phyloP scores from a whole-genome alignment of 768 basidiomycete species.

The Hygrocybe coccinea region DNA sequence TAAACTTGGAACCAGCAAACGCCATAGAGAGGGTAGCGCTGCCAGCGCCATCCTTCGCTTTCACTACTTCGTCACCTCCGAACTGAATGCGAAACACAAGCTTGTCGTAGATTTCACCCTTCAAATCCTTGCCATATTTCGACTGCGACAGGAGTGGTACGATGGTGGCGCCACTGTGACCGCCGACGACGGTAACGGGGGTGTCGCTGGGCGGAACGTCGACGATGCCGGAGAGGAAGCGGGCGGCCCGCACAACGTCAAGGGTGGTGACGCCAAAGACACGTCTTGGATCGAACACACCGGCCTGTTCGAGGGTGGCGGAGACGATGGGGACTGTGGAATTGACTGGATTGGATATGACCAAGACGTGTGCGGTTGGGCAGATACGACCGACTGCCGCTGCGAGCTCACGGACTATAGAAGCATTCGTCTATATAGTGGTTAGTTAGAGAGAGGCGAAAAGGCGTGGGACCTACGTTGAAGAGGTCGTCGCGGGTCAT shows the following conservation, averaged over 20 bases:
- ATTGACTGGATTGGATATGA: slow-evolving; percentile 99
- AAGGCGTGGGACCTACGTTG: slow-evolving; percentile 49
- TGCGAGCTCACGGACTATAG: slow-evolving; percentile 95
- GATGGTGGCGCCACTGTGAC: slow-evolving; percentile 96
- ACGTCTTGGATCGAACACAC: slow-evolving; percentile 83
- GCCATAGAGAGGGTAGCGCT: slow-evolving; percentile 96
- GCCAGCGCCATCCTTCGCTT: slow-evolving; percentile 94
- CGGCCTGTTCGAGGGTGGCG: slow-evolving; percentile 82
- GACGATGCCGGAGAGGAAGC: slow-evolving; percentile 75
- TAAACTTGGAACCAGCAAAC: slow-evolving; percentile 89
- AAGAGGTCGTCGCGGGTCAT: slow-evolving; percentile 98
- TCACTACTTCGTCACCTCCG: slow-evolving; percentile 97
- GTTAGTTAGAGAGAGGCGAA: not conserved
- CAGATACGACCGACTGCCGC: slow-evolving; percentile 77
- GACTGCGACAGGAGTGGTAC: slow-evolving; percentile 92
- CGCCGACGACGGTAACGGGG: slow-evolving; percentile 83
- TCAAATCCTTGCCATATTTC: slow-evolving; percentile 60
- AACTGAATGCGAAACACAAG: slow-evolving; percentile 93
- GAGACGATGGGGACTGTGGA: slow-evolving; percentile 98
- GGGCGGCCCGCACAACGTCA: slow-evolving; percentile 93
- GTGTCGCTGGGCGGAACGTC: slow-evolving; percentile 62
- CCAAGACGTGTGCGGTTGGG: slow-evolving; percentile 87
- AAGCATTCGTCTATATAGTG: slow-evolving; percentile 78
- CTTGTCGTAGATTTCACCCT: slow-evolving; percentile 67
- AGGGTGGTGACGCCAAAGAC: slow-evolving; percentile 98